A percentile compares a stretch with the other conserved stretches of the same genome.
These are phyloP conservation scores for Delonix regia DNA, from an alignment of 306 rosid genomes.

Conservation along the genomic window DNA sequence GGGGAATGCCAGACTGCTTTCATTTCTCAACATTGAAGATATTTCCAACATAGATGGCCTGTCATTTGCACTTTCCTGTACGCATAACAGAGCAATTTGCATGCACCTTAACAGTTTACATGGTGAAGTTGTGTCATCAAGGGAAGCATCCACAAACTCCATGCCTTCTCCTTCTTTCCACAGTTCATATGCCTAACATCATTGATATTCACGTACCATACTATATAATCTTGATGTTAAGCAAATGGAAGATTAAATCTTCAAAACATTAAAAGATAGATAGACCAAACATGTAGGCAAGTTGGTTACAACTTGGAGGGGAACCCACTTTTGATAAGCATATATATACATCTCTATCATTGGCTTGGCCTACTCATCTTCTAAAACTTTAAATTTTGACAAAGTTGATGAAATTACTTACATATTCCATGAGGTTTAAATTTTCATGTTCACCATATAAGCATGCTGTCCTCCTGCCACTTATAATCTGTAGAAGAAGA, in stretches of 20 bases:
- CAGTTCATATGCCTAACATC: slow-evolving; percentile 40
- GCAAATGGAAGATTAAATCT: background rate
- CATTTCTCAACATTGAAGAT: slow-evolving; percentile 45
- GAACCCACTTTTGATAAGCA: no score
- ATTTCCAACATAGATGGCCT: slow-evolving; percentile 43
- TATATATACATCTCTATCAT: no score
- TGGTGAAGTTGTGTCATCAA: slow-evolving; percentile 40
- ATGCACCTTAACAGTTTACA: slow-evolving; percentile 44
- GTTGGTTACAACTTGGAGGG: no score
- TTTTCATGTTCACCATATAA: no score
- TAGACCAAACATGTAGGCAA: no score
- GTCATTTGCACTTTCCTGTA: slow-evolving; percentile 32
- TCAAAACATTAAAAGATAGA: no score
- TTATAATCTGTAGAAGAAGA: no score
- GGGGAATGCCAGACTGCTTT: background rate
- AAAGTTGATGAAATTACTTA: no score
- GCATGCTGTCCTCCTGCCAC: no score
- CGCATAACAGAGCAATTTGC: slow-evolving; percentile 20
- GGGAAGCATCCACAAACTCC: slow-evolving; percentile 38
- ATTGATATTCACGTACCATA: background rate
- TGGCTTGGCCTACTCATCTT: no score
- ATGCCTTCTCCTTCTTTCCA: slow-evolving; percentile 43
- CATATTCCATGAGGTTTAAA: no score
- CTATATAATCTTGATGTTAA: background rate
- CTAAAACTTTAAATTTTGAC: no score